Base-by-base conservation (phyloP, 2,329 filamentous ascomycete species). In the Ustulina deusta region DNA sequence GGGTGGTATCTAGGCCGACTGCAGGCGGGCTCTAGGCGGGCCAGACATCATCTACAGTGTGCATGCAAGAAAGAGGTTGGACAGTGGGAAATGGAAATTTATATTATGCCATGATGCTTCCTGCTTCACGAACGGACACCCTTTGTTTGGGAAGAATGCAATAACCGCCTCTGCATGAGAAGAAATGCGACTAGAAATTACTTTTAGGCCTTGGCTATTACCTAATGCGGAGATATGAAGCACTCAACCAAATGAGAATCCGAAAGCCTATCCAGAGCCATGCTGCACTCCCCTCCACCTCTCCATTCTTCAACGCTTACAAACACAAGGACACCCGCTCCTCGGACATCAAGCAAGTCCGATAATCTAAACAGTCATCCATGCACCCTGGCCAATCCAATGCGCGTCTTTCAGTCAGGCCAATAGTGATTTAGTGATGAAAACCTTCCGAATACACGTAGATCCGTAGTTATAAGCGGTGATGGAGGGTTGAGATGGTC, bases 331-430 rank as follows among this genome's bases (percentile, higher is more conserved):
- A 11, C 1, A n/a, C 22, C 6, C 59, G 38, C 29, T 2, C 49
- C 55, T 67, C 65, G 65, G 65, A 60, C 49, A 60, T 64, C 55
- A 22, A 40, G 6, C n/a, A 25, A 67, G 60, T 64, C 61, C 65
- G 65, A 67, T 9, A 48, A 40, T 49, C 15, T 29, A 46, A 25
- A 63, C 27, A 4, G 17, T 6, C 25, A 49, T 60, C 34, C 17
- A 61, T 64, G 9, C 32, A 34, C 6, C 36, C n/a, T 15, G 15
- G 15, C 40, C 46, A 63, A 6, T 25, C 54, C 40, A 15, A 11
- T 17, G 48, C 48, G 25, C 25, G 9, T 29, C 48, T 29, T 9
- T 9, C 15, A 51, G 15, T 20, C 25, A 17, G 17, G 27, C 25
- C 48, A 46, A 51, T 51, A 20, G 48, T 20, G 52, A 46, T 1